Conservation (phyloP, 78 protist species). For the slime mould (Dictyostelium discoideum) region dicty_2.7 NC_007090.3:1658001-1658500, state of each 20-base stretch:
- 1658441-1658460: too few species aligned
- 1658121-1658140: background rate
- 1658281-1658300: background rate
- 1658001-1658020: background rate
- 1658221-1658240: background rate
- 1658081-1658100: too few species aligned
- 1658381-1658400: background rate
- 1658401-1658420: background rate
- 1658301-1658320: too few species aligned
- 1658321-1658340: too few species aligned
- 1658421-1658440: background rate
- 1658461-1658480: too few species aligned
- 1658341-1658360: background rate
- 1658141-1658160: too few species aligned
- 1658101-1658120: background rate
- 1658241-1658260: background rate
- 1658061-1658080: too few species aligned
- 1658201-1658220: too few species aligned
- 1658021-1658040: background rate
- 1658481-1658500: background rate
- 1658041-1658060: too few species aligned
- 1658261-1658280: background rate
- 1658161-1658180: background rate
- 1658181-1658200: too few species aligned
- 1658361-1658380: too few species aligned